Base-by-base conservation (phyloP, 768 basidiomycete genomes). In the Suillus hirtellus region DNA sequence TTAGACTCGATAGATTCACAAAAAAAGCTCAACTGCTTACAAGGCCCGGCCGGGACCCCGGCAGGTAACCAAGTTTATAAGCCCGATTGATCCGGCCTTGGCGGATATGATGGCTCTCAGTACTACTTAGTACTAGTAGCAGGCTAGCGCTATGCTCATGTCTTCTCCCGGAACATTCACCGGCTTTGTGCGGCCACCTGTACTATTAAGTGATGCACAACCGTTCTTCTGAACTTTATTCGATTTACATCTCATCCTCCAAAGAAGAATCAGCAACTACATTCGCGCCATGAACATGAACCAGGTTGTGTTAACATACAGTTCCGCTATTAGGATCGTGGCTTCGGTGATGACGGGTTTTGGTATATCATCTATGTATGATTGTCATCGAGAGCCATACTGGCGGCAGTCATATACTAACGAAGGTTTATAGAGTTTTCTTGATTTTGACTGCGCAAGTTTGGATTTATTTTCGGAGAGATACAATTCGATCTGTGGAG, bases 351-450 rank as follows among this genome's bases (percentile, higher is more conserved):
- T 58, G 24, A 42, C 56, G 10, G 56, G 56, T 19, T 5, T 58
- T 19, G 56, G 56, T 58, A 58, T 58, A 58, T 58, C 56, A 27
- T 58, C 15, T 19, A 27, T 42, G 56, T 58, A 17, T 24, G 56
- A 19, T 27, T 27, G 24, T 24, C 12, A 27, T 56, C 14, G 12
- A 37, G 11, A 55, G 10, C 24, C 6, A 10, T 24, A 19, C 4
- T 9, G 35, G 35, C 8, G 9, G 35, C 31, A 31, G 31, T 31
- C 31, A 27, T 40, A 47, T 21, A 21, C 56, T 58, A 17, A 58
- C 17, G 24, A 40, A 11, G 1, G 24, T 14, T 5, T 1, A 19
- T 21, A 58, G 56, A 42, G 17, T 58, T 58, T 58, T 58, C 24
- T 27, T 58, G 2, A 42, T 58, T 27, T 42, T 58, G 21, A 58